Evolutionary conservation across 139 green algal genomes (phyloP).

Genomic region (Ulvella scutata): DNA sequence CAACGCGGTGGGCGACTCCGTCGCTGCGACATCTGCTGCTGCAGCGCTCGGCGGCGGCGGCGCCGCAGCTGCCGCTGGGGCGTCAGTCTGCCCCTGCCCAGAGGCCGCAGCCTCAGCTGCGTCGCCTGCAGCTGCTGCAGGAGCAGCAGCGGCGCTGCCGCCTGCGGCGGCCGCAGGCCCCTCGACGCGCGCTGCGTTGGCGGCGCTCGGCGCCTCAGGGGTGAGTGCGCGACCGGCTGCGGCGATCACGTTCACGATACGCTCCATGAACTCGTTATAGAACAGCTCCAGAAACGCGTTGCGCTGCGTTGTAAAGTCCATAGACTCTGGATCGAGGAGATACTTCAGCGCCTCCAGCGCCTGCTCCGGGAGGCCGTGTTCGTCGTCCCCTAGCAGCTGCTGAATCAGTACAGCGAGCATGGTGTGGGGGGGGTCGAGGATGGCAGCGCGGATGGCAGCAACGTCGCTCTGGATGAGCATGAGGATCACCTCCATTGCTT

Average conservation of each 20-base stretch:
- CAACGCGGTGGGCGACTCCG: neutral
- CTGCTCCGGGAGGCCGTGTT: constrained; percentile 68
- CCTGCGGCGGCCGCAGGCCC: neutral
- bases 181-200: neutral
- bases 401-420: neutral
- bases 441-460: neutral
- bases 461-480: neutral
- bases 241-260: constrained; percentile 27
- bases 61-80: constrained; percentile 4
- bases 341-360: constrained; percentile 48
- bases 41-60: neutral
- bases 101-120: neutral
- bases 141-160: neutral
- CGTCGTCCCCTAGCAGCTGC: neutral
- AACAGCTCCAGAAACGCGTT: constrained; percentile 90
- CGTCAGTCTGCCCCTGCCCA: neutral
- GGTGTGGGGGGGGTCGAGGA: neutral
- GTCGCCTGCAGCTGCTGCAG: constrained; percentile 9
- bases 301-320: constrained; percentile 53
- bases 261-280: constrained; percentile 69
- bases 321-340: constrained; percentile 70
- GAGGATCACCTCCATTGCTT: neutral
- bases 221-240: neutral
- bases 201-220: neutral
- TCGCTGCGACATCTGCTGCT: neutral